These are phyloP conservation scores for Pleurotus tuber-regium DNA, from an alignment of 768 basidiomycete genomes.

Conservation along the genomic window DNA sequence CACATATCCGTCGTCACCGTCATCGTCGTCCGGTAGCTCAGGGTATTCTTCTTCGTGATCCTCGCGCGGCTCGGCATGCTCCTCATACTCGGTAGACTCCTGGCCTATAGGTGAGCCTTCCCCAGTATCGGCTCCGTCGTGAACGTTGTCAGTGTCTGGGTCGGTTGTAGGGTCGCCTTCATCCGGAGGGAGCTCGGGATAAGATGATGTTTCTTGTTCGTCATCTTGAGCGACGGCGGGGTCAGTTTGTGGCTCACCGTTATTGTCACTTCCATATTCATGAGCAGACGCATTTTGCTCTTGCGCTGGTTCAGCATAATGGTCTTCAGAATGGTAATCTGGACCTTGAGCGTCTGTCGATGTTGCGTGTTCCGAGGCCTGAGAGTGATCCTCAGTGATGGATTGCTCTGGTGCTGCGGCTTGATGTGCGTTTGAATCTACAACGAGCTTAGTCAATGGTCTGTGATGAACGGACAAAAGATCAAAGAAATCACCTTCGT, in stretches of 20 bases:
- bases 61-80: not conserved
- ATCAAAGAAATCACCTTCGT: slow-evolving; percentile 9
- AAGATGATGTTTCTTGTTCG: slow-evolving; percentile 7
- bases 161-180: slow-evolving; percentile 10
- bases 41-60: slow-evolving; percentile 4
- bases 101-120: not conserved
- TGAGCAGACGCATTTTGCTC: not conserved
- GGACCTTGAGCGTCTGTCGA: not conserved
- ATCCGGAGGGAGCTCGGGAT: slow-evolving; percentile 1
- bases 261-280: not conserved
- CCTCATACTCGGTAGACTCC: slow-evolving; percentile 4
- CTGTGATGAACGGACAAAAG: too few relatives aligned
- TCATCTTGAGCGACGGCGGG: not conserved
- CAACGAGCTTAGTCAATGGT: too few relatives aligned
- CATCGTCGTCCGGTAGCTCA: slow-evolving; percentile 14
- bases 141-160: slow-evolving; percentile 11
- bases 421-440: not conserved
- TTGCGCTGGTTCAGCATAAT: not conserved
- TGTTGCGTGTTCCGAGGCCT: not conserved
- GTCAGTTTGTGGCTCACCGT: slow-evolving; percentile 5
- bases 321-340: slow-evolving; percentile 2
- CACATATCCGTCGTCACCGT: slow-evolving; percentile 8
- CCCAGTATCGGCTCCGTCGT: slow-evolving; percentile 9
- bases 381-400: too few relatives aligned
- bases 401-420: not conserved